phyloP scores from a whole-genome alignment of 371 early-diverging fungal genomes.

The Syncephalastrum sp. region DNA sequence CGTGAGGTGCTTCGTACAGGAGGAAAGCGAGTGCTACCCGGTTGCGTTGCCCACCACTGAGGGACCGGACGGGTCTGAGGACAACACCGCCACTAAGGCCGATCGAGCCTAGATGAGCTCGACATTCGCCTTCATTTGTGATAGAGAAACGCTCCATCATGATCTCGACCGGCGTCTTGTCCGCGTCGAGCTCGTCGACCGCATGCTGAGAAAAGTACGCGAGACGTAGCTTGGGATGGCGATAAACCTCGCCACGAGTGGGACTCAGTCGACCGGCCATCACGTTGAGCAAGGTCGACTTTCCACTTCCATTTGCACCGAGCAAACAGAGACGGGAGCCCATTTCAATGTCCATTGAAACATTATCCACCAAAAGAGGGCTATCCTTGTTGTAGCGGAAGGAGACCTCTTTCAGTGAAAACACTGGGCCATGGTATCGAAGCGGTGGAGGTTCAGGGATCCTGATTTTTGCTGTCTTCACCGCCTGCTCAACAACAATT shows the following conservation, averaged over 20 bases:
- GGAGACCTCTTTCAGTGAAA: conserved; percentile 63
- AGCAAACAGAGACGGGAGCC: conserved; percentile 66
- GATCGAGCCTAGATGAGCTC: conserved; percentile 66
- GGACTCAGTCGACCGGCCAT: conserved; percentile 61
- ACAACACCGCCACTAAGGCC: conserved; percentile 64
- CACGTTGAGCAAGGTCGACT: conserved; percentile 80
- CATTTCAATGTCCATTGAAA: conserved; percentile 63
- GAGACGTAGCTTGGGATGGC: conserved; percentile 56
- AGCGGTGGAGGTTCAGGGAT: conserved; percentile 59
- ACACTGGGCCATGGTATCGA: conserved; percentile 61
- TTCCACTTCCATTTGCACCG: conserved; percentile 84
- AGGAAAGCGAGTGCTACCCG: conserved; percentile 72
- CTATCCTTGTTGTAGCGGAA: conserved; percentile 50
- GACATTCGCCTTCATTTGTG: conserved; percentile 58
- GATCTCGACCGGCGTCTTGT: conserved; percentile 46
- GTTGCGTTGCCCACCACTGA: conserved; percentile 80
- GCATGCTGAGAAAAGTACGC: conserved; percentile 84
- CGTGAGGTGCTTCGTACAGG: conserved; percentile 65
- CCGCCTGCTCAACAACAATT: conserved; percentile 61
- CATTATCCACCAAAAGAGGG: conserved; percentile 42
- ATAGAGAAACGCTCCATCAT: conserved; percentile 46
- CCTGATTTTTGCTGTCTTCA: conserved; percentile 49
- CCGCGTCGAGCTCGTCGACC: conserved; percentile 61
- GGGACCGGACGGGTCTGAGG: conserved; percentile 41
- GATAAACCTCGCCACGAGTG: conserved; percentile 56